Conservation (phyloP, 345 rosid genomes). For the Clausena lansium region DNA sequence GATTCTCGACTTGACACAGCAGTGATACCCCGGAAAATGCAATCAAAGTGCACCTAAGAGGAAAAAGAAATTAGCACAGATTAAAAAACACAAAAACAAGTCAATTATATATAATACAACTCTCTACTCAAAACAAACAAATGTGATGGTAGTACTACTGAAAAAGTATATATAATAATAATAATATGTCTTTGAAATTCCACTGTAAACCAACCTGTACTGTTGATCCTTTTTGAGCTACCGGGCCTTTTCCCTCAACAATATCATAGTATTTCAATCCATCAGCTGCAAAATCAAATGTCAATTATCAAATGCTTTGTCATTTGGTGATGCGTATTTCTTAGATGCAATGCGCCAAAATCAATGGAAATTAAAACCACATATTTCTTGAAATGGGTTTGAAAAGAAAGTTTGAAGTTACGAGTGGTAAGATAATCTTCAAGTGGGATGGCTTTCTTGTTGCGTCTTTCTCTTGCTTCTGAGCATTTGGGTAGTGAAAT, state of each 20-base stretch:
- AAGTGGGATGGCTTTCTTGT: constrained; percentile 60
- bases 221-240: constrained; percentile 71
- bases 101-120: not conserved
- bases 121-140: not conserved
- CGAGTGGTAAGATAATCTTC: constrained; percentile 67
- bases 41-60: constrained; percentile 82
- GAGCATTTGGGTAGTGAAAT: constrained; percentile 44
- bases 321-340: not conserved
- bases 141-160: not conserved
- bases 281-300: constrained; percentile 40
- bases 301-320: not conserved
- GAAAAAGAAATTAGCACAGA: not conserved
- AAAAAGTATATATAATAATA: not conserved
- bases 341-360: not conserved
- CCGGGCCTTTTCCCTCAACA: constrained; percentile 75
- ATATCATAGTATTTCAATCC: constrained; percentile 86
- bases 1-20: constrained; percentile 88
- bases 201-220: constrained; percentile 50
- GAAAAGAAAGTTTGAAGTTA: constrained; percentile 24
- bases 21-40: constrained; percentile 67
- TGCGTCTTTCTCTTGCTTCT: constrained; percentile 83
- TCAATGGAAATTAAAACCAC: not conserved
- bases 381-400: not conserved
- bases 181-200: not conserved
- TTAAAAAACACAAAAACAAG: not conserved